Evolutionary conservation across 2,329 filamentous ascomycete species (phyloP).

Genomic region (Nemania bipapillata): DNA sequence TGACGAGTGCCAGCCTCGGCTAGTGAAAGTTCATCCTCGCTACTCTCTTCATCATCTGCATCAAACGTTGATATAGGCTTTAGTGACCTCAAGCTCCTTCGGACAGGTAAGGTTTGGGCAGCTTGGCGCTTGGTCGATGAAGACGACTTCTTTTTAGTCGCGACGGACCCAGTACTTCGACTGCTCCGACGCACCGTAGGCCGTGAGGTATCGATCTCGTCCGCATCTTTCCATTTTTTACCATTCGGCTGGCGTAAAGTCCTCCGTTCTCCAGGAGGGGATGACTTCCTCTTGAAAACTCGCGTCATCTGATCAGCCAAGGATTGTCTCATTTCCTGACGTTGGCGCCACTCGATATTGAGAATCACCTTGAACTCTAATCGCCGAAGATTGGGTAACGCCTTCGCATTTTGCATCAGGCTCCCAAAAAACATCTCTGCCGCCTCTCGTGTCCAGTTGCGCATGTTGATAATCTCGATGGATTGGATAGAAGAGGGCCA

Average conservation of each 20-base stretch:
- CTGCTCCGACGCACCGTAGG: conserved; percentile 47
- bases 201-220: conserved; percentile 7
- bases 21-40: conserved; percentile 49
- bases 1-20: conserved; percentile 29
- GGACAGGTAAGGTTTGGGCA: conserved; percentile 34
- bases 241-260: conserved; percentile 26
- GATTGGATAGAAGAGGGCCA: conserved; percentile 80
- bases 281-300: conserved; percentile 63
- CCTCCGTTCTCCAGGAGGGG: conserved; percentile 39
- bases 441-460: conserved; percentile 75
- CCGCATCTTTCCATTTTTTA: conserved; percentile 10
- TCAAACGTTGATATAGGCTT: conserved; percentile 39
- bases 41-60: conserved; percentile 52
- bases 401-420: conserved; percentile 75
- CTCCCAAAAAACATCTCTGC: conserved; percentile 84
- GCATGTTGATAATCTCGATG: conserved; percentile 80
- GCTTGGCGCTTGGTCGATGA: conserved; percentile 29
- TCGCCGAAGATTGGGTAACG: conserved; percentile 73
- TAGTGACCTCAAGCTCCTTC: conserved; percentile 40
- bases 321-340: conserved; percentile 79
- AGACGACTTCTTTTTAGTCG: conserved; percentile 34
- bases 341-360: conserved; percentile 81
- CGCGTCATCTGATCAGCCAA: conserved; percentile 78
- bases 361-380: conserved; percentile 81
- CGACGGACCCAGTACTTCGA: conserved; percentile 43